These are phyloP conservation scores for Salix exigua DNA, from an alignment of 345 rosid genomes.

Conservation along the genomic window DNA sequence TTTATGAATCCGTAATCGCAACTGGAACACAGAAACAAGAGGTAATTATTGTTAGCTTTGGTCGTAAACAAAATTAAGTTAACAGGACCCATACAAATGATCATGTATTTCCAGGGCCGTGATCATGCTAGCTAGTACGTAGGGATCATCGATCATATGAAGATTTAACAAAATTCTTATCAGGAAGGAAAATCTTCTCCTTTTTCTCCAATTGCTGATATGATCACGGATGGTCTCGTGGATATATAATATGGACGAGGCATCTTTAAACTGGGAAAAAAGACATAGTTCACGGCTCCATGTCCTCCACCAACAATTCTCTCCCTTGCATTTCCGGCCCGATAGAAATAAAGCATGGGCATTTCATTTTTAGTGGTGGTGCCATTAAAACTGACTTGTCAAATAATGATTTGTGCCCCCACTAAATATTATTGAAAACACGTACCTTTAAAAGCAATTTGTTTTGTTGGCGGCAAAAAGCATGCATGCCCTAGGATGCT, in stretches of 20 bases:
- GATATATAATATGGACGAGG: background rate
- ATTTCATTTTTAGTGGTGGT: background rate
- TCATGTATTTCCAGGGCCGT: conserved; percentile 8
- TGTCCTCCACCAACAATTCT: background rate
- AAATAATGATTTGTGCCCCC: conserved; percentile 25
- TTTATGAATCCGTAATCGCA: too few species aligned
- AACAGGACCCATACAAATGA: conserved; percentile 17
- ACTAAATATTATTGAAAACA: conserved; percentile 8
- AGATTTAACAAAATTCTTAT: background rate
- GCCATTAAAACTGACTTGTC: conserved; percentile 10
- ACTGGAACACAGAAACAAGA: too few species aligned
- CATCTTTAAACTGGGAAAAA: background rate
- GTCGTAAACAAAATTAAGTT: too few species aligned
- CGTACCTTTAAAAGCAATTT: background rate
- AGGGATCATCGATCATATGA: conserved; percentile 8
- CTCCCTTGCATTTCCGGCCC: background rate
- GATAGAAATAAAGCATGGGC: conserved; percentile 5
- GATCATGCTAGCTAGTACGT: conserved; percentile 7
- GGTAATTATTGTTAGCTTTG: too few species aligned
- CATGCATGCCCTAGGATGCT: conserved; percentile 15
- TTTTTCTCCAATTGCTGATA: background rate
- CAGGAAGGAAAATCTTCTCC: background rate
- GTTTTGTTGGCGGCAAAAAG: conserved; percentile 13
- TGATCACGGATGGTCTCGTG: background rate
- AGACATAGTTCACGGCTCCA: background rate